Evolutionary conservation across 805 yeast species (phyloP).

Genomic region (Candida arabinofermentans): DNA sequence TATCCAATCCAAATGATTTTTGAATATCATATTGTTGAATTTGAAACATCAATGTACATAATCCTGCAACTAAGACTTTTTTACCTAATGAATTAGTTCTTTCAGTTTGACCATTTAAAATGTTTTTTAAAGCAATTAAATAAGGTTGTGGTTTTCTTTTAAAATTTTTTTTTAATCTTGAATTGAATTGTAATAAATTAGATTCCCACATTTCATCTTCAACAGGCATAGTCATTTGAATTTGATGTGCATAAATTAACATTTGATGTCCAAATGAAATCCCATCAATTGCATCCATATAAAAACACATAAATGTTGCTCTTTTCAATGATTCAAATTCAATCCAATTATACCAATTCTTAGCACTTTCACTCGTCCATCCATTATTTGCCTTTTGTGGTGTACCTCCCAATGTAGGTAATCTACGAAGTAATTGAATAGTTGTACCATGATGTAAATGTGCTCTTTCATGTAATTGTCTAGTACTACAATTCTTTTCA

Average conservation of each 20-base stretch:
- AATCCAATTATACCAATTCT: constrained; percentile 62
- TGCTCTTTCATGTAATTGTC: constrained; percentile 75
- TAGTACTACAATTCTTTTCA: constrained; percentile 67
- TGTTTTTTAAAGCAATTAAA: constrained; percentile 51
- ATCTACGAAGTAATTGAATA: constrained; percentile 69
- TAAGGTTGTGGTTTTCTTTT: constrained; percentile 41
- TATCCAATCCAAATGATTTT: constrained; percentile 43
- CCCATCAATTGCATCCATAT: constrained; percentile 75
- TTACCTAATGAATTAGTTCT: constrained; percentile 57
- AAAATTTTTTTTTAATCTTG: constrained; percentile 17
- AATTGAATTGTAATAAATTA: constrained; percentile 18
- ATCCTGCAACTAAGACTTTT: constrained; percentile 61
- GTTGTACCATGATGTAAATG: constrained; percentile 87
- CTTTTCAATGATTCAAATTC: constrained; percentile 76
- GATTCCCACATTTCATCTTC: constrained; percentile 56
- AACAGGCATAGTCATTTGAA: constrained; percentile 60
- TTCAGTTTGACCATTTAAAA: constrained; percentile 49
- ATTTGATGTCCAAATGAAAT: constrained; percentile 73
- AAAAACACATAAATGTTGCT: constrained; percentile 76
- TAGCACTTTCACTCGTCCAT: constrained; percentile 18
- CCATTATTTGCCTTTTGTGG: constrained; percentile 35
- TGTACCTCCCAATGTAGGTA: constrained; percentile 73
- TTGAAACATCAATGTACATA: constrained; percentile 63
- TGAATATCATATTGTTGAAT: constrained; percentile 71
- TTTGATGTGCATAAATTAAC: constrained; percentile 53